Evolutionary conservation across 2,329 filamentous ascomycete genomes (phyloP), one percentile per base, ranked within the genome.

Genomic region (Pseudogymnoascus sp.): DNA sequence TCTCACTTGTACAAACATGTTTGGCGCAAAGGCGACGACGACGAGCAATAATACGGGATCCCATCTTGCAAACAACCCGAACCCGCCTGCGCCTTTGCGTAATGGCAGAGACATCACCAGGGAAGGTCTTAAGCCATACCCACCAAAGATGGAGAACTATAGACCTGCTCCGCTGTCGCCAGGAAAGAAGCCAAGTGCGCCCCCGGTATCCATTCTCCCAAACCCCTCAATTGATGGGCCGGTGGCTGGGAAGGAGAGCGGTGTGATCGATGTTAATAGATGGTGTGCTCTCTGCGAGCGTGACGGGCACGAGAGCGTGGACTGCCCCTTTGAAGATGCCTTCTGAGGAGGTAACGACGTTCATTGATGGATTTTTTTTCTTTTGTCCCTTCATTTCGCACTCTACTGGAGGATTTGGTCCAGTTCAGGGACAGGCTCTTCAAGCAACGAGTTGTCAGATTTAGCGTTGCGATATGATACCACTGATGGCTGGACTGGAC

Each of bases 241-340:
- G 1, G 83, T 91, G 24, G 88, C 90, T 4, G 90, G 90, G 61
- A 93, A 91, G 78, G 85, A 88, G 68, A 91, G 87, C 62, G 89
- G 89, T 1, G 78, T 90, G 56, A 81, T 93, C 67, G 91, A 98
- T 71, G 85, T 88, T 62, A 84, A 88, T 66, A 97, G 96, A 78
- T 99, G 95, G 95, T 99, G 95, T 76, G 95, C 95, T 14, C 81
- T 98, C 50, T 99, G 95, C 74, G 95, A 99, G 79, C 86, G 91
- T 66, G 95, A 99, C 72, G 95, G 95, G 12, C 95, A 99, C 74
- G 90, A 97, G 76, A 97, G 93, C 72, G 93, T 96, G 65, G 91
- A 96, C 75, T 96, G 93, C 76, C 92, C 93, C 11, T 89, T 96
- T 75, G 93, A 96, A 77, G 91, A 96, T 75, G 86, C 86, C 31